phyloP scores from a whole-genome alignment of 1,284 basidiomycete genomes.

The Spongiforma sp. region DNA sequence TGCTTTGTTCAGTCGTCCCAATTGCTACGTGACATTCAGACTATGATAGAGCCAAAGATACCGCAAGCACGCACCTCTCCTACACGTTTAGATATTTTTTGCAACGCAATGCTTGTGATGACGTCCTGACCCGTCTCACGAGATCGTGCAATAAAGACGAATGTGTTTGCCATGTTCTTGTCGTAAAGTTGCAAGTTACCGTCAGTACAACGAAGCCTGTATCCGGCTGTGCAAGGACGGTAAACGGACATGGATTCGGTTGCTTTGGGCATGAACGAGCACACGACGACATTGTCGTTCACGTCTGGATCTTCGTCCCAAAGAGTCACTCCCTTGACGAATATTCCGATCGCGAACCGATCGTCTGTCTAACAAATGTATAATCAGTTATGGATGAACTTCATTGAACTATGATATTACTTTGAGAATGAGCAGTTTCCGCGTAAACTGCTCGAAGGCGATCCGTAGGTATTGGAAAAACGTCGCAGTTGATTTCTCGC shows the following conservation, averaged over 20 bases:
- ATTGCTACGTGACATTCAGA: slow-evolving; percentile 48
- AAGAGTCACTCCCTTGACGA: slow-evolving; percentile 60
- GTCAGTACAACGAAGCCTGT: slow-evolving; percentile 59
- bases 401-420: slow-evolving; percentile 35
- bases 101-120: slow-evolving; percentile 61
- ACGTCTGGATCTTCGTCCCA: slow-evolving; percentile 69
- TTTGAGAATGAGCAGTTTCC: slow-evolving; percentile 64
- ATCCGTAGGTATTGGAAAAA: slow-evolving; percentile 67
- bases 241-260: slow-evolving; percentile 52
- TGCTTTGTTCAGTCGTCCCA: slow-evolving; percentile 57
- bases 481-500: slow-evolving; percentile 51
- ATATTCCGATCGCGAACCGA: slow-evolving; percentile 64
- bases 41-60: neutral
- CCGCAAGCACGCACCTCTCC: slow-evolving; percentile 51
- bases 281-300: slow-evolving; percentile 62
- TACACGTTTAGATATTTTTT: slow-evolving; percentile 61
- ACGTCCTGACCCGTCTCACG: slow-evolving; percentile 51
- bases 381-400: neutral
- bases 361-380: slow-evolving; percentile 53
- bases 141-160: slow-evolving; percentile 59
- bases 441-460: slow-evolving; percentile 57
- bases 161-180: slow-evolving; percentile 55
- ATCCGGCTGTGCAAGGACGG: slow-evolving; percentile 55
- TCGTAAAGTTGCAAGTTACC: slow-evolving; percentile 62
- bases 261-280: slow-evolving; percentile 62